Conservation (phyloP, 176 grass and related monocot species). For the Aegilops speltoides region DNA sequence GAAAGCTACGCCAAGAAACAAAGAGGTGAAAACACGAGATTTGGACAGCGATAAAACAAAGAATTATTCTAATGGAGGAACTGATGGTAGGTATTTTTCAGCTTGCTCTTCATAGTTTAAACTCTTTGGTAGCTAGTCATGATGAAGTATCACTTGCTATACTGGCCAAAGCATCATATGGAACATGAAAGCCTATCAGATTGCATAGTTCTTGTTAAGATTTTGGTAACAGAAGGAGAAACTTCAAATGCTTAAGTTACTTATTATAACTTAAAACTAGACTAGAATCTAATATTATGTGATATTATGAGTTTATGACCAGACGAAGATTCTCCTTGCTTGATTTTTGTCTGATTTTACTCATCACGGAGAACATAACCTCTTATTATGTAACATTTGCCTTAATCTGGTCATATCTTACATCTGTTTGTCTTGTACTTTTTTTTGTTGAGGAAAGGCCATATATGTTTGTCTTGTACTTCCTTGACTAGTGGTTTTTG, state of each 20-base stretch:
- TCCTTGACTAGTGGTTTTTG: background rate
- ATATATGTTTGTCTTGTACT: background rate
- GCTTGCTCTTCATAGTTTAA: background rate
- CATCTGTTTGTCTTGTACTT: background rate
- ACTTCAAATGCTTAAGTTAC: background rate
- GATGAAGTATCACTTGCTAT: constrained; percentile 3
- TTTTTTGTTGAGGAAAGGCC: too few species aligned
- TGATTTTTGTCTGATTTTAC: background rate
- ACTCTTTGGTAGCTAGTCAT: background rate
- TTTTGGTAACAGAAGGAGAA: constrained; percentile 3
- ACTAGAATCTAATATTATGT: constrained; percentile 8
- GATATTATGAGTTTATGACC: background rate
- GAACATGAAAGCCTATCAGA: background rate
- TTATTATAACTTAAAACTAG: background rate
- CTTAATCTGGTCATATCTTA: background rate
- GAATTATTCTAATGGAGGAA: background rate
- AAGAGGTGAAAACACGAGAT: constrained; percentile 22
- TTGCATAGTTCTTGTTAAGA: background rate
- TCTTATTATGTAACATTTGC: constrained; percentile 1
- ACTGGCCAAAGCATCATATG: background rate
- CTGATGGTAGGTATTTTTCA: background rate
- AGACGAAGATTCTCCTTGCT: background rate
- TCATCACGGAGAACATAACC: background rate
- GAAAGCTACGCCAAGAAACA: background rate
- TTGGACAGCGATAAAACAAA: background rate